Conservation (phyloP, 2,329 filamentous ascomycete species). For the Phyllosticta citrichinensis region DNA sequence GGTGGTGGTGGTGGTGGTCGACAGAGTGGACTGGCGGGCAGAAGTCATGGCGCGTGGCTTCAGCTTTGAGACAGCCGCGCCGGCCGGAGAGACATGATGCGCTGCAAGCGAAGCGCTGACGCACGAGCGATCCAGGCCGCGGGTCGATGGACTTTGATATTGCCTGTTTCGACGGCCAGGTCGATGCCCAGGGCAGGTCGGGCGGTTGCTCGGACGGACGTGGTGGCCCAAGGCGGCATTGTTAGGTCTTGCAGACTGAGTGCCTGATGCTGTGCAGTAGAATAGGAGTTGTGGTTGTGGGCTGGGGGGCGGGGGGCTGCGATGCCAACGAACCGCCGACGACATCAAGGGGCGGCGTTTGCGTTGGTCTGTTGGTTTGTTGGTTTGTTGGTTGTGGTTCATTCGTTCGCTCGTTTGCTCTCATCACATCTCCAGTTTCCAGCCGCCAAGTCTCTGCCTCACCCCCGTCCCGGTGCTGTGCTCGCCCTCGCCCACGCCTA, state of each 20-base stretch:
- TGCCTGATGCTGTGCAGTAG: not conserved
- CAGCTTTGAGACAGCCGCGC: not conserved
- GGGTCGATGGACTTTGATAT: not conserved
- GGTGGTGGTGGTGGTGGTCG: too few species aligned
- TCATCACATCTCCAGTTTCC: too few species aligned
- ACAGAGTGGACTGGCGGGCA: not conserved
- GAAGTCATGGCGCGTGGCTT: not conserved
- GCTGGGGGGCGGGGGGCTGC: too few species aligned
- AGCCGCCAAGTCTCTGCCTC: not conserved
- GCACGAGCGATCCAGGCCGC: slow-evolving; percentile 4
- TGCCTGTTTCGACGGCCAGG: not conserved
- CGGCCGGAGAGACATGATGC: slow-evolving; percentile 6
- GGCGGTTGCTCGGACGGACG: not conserved
- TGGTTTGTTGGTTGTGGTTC: too few species aligned
- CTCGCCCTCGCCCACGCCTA: too few species aligned
- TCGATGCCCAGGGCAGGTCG: not conserved
- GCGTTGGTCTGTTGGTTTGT: too few species aligned
- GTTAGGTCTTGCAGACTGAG: not conserved
- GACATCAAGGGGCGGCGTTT: too few species aligned
- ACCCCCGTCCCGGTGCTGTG: not conserved
- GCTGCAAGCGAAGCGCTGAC: slow-evolving; percentile 8
- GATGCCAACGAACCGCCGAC: too few species aligned
- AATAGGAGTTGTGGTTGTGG: too few species aligned
- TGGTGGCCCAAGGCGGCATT: not conserved
- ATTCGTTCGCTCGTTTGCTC: too few species aligned